A percentile compares a stretch with the other conserved stretches of the same genome.
Evolutionary conservation across 176 grass and related monocot species (phyloP).

Genomic region (Puya raimondii): DNA sequence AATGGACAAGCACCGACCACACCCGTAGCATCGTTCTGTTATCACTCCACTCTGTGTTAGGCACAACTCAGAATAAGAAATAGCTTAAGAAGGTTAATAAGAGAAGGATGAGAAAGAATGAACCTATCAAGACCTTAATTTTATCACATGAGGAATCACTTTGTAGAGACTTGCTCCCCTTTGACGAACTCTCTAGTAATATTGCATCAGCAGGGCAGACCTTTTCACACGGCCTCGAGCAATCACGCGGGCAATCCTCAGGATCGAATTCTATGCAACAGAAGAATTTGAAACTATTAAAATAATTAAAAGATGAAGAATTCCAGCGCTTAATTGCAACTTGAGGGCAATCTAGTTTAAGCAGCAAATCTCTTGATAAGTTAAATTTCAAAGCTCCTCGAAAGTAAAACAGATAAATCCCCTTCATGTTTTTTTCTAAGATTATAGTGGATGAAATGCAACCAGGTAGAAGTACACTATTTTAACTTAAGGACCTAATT

Average conservation of each 20-base stretch:
- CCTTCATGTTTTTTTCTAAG: neutral
- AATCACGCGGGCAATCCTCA: conserved; percentile 67
- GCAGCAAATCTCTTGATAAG: neutral
- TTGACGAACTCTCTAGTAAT: conserved; percentile 30
- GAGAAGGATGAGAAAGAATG: neutral
- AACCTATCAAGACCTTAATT: conserved; percentile 42
- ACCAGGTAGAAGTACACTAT: neutral
- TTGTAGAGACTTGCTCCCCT: conserved; percentile 5
- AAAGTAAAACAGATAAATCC: neutral
- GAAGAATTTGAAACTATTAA: conserved; percentile 16
- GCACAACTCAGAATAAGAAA: conserved; percentile 11
- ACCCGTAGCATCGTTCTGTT: conserved; percentile 74
- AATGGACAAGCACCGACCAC: conserved; percentile 64
- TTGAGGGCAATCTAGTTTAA: neutral
- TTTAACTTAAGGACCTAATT: no score
- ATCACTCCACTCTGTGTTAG: conserved; percentile 67
- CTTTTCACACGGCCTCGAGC: conserved; percentile 70
- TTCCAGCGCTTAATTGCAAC: neutral
- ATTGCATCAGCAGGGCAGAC: conserved; percentile 89
- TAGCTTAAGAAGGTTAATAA: neutral
- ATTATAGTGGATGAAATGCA: neutral
- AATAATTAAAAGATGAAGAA: conserved; percentile 1
- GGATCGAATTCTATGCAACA: conserved; percentile 69
- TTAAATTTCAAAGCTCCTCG: neutral
- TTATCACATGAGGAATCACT: conserved; percentile 24